These are phyloP conservation scores for Arthroderma sp. DNA, from an alignment of 2,329 filamentous ascomycete genomes.

Conservation along the genomic window DNA sequence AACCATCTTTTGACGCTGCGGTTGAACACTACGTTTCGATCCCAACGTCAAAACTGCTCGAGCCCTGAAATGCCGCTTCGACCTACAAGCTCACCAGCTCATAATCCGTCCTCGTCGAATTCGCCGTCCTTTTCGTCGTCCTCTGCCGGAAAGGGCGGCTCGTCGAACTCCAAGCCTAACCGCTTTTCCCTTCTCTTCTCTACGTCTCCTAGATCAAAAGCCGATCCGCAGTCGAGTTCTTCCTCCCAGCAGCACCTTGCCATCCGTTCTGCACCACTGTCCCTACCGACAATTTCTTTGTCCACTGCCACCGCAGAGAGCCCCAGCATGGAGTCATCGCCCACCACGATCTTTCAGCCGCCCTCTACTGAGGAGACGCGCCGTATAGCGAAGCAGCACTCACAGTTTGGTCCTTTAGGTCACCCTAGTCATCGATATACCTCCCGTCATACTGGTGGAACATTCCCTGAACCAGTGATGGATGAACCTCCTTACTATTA, in stretches of 20 bases:
- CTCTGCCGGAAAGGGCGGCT: slow-evolving; percentile 42
- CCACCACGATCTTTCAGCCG: slow-evolving; percentile 76
- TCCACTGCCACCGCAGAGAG: slow-evolving; percentile 72
- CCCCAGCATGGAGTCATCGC: slow-evolving; percentile 56
- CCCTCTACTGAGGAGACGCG: slow-evolving; percentile 72
- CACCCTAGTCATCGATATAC: slow-evolving; percentile 74
- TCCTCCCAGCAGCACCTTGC: slow-evolving; percentile 45
- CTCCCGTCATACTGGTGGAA: slow-evolving; percentile 70
- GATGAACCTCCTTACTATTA: slow-evolving; percentile 97
- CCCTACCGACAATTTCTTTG: slow-evolving; percentile 79
- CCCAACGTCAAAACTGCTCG: too few species aligned
- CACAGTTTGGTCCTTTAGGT: slow-evolving; percentile 79
- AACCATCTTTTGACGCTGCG: too few species aligned
- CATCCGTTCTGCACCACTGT: slow-evolving; percentile 54
- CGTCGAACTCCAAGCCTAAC: slow-evolving; percentile 49
- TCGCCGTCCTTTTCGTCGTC: slow-evolving; percentile 35
- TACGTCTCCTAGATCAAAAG: slow-evolving; percentile 61
- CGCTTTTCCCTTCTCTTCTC: slow-evolving; percentile 75
- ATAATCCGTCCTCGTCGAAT: slow-evolving; percentile 36
- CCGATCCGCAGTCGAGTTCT: slow-evolving; percentile 41
- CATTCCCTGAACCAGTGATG: slow-evolving; percentile 70
- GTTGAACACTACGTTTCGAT: too few species aligned
- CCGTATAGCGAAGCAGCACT: slow-evolving; percentile 62
- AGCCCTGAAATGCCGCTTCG: slow-evolving; percentile 47
- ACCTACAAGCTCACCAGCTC: slow-evolving; percentile 46